phyloP scores from a whole-genome alignment of 495 filamentous ascomycete genomes.

The Chaetomium fimeti region DNA sequence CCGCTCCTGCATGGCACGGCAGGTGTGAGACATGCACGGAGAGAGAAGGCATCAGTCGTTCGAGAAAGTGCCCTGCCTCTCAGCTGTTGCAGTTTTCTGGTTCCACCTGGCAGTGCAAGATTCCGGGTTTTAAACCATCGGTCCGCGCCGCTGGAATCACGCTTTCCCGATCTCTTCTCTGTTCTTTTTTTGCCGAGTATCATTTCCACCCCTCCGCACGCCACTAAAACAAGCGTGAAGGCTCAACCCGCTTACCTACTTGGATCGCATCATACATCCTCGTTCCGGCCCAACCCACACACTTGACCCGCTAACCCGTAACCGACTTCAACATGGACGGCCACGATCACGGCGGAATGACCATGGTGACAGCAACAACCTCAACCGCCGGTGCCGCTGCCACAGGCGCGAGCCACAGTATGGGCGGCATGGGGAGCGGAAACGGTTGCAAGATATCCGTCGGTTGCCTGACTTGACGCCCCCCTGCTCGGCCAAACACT shows the following conservation, averaged over 20 bases:
- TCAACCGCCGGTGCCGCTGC: neutral
- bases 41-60: slow-evolving; percentile 5
- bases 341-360: slow-evolving; percentile 14
- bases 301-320: too few relatives aligned
- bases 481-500: neutral
- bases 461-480: neutral
- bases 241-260: too few relatives aligned
- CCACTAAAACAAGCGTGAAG: too few relatives aligned
- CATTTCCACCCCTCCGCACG: too few relatives aligned
- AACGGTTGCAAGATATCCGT: slow-evolving; percentile 25
- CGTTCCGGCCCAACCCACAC: too few relatives aligned
- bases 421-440: slow-evolving; percentile 18
- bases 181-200: neutral
- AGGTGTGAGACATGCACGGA: neutral
- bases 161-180: neutral
- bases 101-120: neutral
- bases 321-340: slow-evolving; percentile 3
- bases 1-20: slow-evolving; percentile 11
- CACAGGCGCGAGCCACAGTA: neutral
- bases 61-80: neutral
- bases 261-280: too few relatives aligned
- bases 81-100: neutral
- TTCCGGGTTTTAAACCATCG: neutral
- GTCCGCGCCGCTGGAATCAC: neutral
- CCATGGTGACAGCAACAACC: slow-evolving; percentile 5